A percentile compares a stretch with the other conserved stretches of the same genome.
Conservation (phyloP, 495 filamentous ascomycete species). For the Penicillium chermesinum region DNA sequence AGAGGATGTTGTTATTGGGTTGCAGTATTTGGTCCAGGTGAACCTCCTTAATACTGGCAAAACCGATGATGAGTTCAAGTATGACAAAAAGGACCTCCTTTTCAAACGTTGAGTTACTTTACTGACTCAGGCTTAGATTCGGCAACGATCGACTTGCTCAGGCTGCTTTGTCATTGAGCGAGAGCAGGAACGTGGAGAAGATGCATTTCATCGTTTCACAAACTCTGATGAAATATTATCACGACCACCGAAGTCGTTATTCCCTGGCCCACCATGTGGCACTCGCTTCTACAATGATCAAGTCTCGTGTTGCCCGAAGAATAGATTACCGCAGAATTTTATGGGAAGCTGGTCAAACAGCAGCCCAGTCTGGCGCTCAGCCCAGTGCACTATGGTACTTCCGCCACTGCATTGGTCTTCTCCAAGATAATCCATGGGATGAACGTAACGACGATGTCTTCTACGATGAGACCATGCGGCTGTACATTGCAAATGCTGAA, state of each 20-base stretch:
- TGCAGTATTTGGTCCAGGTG: constrained; percentile 72
- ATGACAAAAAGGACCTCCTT: constrained; percentile 4
- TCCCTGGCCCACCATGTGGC: constrained; percentile 72
- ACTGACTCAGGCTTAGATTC: constrained; percentile 47
- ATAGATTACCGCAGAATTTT: constrained; percentile 65
- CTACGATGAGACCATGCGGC: constrained; percentile 76
- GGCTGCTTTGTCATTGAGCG: constrained; percentile 63
- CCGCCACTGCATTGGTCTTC: constrained; percentile 64
- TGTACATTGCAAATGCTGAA: constrained; percentile 74
- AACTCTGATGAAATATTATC: constrained; percentile 65
- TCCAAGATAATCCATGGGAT: constrained; percentile 75
- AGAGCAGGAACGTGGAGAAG: constrained; percentile 59
- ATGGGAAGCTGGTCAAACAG: constrained; percentile 68
- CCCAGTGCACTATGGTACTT: constrained; percentile 76
- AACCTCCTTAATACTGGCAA: constrained; percentile 71
- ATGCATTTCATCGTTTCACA: constrained; percentile 89
- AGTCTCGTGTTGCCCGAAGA: constrained; percentile 51
- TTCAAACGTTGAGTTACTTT: neutral
- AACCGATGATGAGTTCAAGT: constrained; percentile 68
- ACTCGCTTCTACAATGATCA: constrained; percentile 66
- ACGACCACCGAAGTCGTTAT: constrained; percentile 56
- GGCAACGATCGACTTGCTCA: constrained; percentile 78
- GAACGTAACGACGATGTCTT: constrained; percentile 64
- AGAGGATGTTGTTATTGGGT: constrained; percentile 60
- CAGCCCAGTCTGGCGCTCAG: constrained; percentile 72